These are phyloP conservation scores for Aphanomyces astaci DNA, from an alignment of 352 stramenopile genomes.

Conservation along the genomic window DNA sequence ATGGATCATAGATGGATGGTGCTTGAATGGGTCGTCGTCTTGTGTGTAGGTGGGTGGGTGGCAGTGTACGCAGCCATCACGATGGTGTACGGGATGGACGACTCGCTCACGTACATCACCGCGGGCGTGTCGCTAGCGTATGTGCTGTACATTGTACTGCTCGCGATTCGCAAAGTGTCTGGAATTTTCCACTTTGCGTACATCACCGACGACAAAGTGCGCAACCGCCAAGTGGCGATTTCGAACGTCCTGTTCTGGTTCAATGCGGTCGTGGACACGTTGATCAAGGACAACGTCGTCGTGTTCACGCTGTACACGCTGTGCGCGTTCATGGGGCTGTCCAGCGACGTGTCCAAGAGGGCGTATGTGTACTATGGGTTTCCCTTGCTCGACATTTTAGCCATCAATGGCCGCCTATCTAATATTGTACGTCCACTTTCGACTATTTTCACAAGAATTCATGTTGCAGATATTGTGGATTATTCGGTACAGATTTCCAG, in stretches of 20 bases:
- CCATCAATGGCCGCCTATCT: conserved; percentile 5
- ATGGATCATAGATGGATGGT: neutral
- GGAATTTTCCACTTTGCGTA: conserved; percentile 17
- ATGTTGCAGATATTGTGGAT: too few species aligned
- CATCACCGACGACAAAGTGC: neutral
- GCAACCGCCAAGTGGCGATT: neutral
- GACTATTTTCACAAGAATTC: too few species aligned
- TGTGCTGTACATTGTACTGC: neutral
- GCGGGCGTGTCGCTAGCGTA: neutral
- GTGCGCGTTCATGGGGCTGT: conserved; percentile 5
- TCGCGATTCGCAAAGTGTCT: neutral
- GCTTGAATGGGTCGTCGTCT: too few species aligned
- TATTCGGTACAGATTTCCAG: too few species aligned
- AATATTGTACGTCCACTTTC: conserved; percentile 14
- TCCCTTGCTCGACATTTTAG: conserved; percentile 21
- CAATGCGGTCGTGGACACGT: conserved; percentile 14
- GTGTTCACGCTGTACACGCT: conserved; percentile 19
- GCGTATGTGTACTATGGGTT: conserved; percentile 18
- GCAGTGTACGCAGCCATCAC: conserved; percentile 10
- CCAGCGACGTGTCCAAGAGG: neutral
- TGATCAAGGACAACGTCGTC: conserved; percentile 9
- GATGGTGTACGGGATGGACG: conserved; percentile 14
- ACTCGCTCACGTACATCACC: conserved; percentile 15
- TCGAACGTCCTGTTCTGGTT: conserved; percentile 18
- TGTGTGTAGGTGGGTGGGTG: neutral